phyloP scores from a whole-genome alignment of 1,139 yeast species.

The Saccharomyces pastorianus region DNA sequence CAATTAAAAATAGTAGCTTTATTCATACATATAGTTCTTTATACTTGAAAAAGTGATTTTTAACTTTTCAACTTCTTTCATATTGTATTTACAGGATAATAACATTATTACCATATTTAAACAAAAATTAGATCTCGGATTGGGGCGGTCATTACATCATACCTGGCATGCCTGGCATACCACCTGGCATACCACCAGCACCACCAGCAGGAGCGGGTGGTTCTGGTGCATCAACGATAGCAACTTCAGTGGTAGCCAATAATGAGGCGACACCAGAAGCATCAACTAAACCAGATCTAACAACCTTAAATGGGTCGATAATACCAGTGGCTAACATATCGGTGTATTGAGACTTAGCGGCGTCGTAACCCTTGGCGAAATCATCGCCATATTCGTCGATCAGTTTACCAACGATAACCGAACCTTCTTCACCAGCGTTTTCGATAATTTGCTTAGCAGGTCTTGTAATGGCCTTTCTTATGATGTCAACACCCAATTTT shows the following conservation, averaged over 20 bases:
- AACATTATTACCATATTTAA: not conserved
- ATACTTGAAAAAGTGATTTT: not conserved
- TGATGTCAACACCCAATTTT: constrained; percentile 93
- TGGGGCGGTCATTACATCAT: constrained; percentile 18
- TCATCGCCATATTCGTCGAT: constrained; percentile 72
- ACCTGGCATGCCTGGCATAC: constrained; percentile 51
- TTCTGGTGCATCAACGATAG: constrained; percentile 95
- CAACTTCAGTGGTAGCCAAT: constrained; percentile 97
- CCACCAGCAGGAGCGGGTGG: constrained; percentile 62
- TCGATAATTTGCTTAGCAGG: constrained; percentile 97
- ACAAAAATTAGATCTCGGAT: not conserved
- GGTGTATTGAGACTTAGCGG: constrained; percentile 87
- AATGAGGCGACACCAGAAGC: constrained; percentile 98
- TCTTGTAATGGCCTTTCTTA: constrained; percentile 89
- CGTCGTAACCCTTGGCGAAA: constrained; percentile 89
- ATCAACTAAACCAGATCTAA: constrained; percentile 91
- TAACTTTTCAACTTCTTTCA: not conserved
- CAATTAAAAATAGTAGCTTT: not conserved
- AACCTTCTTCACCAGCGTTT: constrained; percentile 98
- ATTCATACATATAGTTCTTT: not conserved
- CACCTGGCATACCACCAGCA: constrained; percentile 38
- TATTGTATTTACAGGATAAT: not conserved
- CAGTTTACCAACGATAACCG: constrained; percentile 93
- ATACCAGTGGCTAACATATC: constrained; percentile 97
- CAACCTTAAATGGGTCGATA: constrained; percentile 98